Percentiles rank a stretch among this genome's conserved stretches.
Conservation (phyloP, 805 yeast species). For the Lipomyces starkeyi region DNA sequence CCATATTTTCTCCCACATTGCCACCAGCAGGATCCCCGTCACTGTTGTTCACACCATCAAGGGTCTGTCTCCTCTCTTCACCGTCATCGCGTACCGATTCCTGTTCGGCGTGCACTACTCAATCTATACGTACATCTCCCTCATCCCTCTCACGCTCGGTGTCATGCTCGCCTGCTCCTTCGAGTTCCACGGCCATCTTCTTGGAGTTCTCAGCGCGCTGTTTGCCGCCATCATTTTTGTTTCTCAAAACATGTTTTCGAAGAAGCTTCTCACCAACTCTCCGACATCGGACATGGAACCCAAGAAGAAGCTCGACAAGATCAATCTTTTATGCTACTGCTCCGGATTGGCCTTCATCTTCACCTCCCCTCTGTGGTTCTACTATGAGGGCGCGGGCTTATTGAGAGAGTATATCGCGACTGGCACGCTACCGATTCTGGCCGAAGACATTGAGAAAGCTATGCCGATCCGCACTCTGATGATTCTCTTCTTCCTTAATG, state of each 20-base stretch:
- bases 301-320: slow-evolving; percentile 68
- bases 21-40: slow-evolving; percentile 93
- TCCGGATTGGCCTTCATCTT: slow-evolving; percentile 72
- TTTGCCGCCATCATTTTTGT: slow-evolving; percentile 77
- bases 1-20: slow-evolving; percentile 87
- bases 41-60: slow-evolving; percentile 93
- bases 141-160: slow-evolving; percentile 80
- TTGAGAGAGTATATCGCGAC: slow-evolving; percentile 32
- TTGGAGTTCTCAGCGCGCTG: slow-evolving; percentile 73
- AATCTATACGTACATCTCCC: slow-evolving; percentile 72
- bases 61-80: slow-evolving; percentile 86
- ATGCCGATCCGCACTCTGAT: slow-evolving; percentile 45
- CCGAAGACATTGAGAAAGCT: slow-evolving; percentile 44
- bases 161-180: slow-evolving; percentile 69
- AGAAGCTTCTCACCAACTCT: slow-evolving; percentile 67
- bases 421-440: slow-evolving; percentile 34
- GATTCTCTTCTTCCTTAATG: slow-evolving; percentile 63
- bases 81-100: slow-evolving; percentile 77
- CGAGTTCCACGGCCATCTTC: slow-evolving; percentile 53
- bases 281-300: slow-evolving; percentile 37
- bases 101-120: slow-evolving; percentile 65
- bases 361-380: slow-evolving; percentile 75
- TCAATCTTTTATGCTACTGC: slow-evolving; percentile 80
- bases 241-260: slow-evolving; percentile 84
- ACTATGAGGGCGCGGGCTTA: slow-evolving; percentile 57